Evolutionary conservation across 176 grass and related monocot genomes (phyloP).

Genomic region (Triticum timopheevii): DNA sequence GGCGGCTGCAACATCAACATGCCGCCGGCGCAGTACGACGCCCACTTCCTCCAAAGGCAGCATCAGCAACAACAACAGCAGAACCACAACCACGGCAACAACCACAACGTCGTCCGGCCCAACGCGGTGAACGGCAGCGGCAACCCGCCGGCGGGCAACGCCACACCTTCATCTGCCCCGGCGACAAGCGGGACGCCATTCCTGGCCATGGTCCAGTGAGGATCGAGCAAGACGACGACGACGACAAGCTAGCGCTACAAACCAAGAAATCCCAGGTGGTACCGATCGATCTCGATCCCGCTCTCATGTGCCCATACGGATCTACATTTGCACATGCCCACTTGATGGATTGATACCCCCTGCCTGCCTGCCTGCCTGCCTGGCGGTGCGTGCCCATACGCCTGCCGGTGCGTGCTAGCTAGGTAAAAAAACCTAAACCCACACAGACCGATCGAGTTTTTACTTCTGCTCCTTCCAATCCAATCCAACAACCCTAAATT

Average conservation of each 20-base stretch:
- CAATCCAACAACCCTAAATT: not conserved
- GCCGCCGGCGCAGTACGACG: constrained; percentile 60
- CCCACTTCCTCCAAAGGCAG: constrained; percentile 77
- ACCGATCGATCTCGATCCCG: constrained; percentile 5
- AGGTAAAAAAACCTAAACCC: constrained; percentile 34
- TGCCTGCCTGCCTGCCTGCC: too few relatives aligned
- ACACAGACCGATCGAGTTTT: not conserved
- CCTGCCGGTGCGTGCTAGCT: not conserved
- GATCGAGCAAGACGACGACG: not conserved
- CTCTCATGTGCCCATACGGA: constrained; percentile 41
- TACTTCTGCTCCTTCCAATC: not conserved
- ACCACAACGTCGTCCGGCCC: constrained; percentile 31
- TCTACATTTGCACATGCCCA: not conserved
- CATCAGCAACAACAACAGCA: constrained; percentile 25
- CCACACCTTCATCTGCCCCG: not conserved
- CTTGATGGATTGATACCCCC: not conserved
- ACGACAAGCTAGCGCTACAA: not conserved
- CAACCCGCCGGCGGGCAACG: constrained; percentile 1
- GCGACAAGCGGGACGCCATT: constrained; percentile 60
- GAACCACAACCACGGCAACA: not conserved
- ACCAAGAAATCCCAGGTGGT: constrained; percentile 22
- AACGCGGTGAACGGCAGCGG: constrained; percentile 24
- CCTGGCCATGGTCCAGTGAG: constrained; percentile 86
- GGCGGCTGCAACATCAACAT: not conserved
- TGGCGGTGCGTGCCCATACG: too few relatives aligned